Conservation (phyloP, 208 protist species). For the Leishmania amazonensis region DNA sequence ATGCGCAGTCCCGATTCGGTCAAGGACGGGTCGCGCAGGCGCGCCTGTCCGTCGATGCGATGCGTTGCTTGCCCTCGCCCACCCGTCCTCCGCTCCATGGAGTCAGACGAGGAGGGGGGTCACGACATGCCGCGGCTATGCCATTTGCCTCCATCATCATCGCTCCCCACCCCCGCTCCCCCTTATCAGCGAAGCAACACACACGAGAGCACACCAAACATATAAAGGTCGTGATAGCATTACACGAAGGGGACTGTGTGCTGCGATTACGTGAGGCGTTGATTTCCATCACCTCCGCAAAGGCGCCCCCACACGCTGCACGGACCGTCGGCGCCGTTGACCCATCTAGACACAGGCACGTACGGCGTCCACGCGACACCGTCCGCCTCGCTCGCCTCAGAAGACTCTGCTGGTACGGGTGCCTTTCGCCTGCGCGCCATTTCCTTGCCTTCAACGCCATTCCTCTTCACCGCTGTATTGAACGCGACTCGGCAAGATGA, state of each 20-base stretch:
- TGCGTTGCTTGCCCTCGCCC: background rate
- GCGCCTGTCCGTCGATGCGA: background rate
- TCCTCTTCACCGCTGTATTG: background rate
- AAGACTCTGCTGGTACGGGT: background rate
- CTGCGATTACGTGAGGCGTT: background rate
- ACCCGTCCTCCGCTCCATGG: background rate
- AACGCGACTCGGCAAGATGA: constrained; percentile 9
- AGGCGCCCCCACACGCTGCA: background rate
- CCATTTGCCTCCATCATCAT: background rate
- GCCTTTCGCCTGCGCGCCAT: background rate
- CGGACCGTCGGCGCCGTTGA: background rate
- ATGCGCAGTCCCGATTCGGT: background rate
- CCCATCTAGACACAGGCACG: background rate
- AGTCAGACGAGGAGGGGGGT: background rate
- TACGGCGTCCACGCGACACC: background rate
- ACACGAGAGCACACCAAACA: background rate
- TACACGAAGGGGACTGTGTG: background rate
- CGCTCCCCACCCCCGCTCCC: background rate
- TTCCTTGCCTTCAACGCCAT: background rate
- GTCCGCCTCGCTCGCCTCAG: background rate
- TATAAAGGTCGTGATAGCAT: background rate
- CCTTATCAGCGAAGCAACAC: background rate
- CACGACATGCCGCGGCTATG: background rate
- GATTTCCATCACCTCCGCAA: background rate
- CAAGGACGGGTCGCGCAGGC: background rate